Evolutionary conservation across 495 filamentous ascomycete genomes (phyloP).

Genomic region (Penicillium angulare): DNA sequence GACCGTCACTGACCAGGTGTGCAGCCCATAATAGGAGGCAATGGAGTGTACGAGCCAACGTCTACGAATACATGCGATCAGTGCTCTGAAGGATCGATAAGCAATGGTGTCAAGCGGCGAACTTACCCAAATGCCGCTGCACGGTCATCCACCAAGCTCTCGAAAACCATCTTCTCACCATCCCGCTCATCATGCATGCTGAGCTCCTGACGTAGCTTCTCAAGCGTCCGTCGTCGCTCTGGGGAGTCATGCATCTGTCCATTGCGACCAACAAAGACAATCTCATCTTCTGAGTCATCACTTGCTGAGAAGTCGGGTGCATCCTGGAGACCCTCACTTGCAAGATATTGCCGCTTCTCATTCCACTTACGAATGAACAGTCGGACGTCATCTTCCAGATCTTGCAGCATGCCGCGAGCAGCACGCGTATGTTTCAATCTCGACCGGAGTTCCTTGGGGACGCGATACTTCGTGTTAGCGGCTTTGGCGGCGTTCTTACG

Average conservation of each 20-base stretch:
- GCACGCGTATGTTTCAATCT: slow-evolving; percentile 70
- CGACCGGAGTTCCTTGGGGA: slow-evolving; percentile 52
- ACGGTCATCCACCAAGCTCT: slow-evolving; percentile 68
- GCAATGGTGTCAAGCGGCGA: slow-evolving; percentile 3
- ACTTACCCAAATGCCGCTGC: slow-evolving; percentile 80
- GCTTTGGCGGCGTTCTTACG: slow-evolving; percentile 36
- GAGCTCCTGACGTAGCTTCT: slow-evolving; percentile 38
- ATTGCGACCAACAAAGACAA: slow-evolving; percentile 85
- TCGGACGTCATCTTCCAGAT: slow-evolving; percentile 62
- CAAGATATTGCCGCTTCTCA: slow-evolving; percentile 37
- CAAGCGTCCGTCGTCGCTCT: slow-evolving; percentile 31
- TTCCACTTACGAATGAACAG: slow-evolving; percentile 61
- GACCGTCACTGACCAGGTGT: slow-evolving; percentile 76
- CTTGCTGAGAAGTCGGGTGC: slow-evolving; percentile 51
- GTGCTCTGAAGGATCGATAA: not conserved
- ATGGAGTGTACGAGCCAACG: slow-evolving; percentile 94
- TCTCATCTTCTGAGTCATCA: slow-evolving; percentile 76
- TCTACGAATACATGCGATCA: slow-evolving; percentile 37
- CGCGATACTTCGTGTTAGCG: slow-evolving; percentile 39
- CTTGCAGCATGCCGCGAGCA: slow-evolving; percentile 63
- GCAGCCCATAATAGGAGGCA: slow-evolving; percentile 87
- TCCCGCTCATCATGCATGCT: slow-evolving; percentile 45
- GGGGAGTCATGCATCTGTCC: slow-evolving; percentile 68
- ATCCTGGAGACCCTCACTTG: slow-evolving; percentile 48
- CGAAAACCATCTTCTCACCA: slow-evolving; percentile 75